Evolutionary conservation across 129 eudicot genomes (phyloP), one percentile per base, ranked within the genome.

Genomic region (Erigeron canadensis): DNA sequence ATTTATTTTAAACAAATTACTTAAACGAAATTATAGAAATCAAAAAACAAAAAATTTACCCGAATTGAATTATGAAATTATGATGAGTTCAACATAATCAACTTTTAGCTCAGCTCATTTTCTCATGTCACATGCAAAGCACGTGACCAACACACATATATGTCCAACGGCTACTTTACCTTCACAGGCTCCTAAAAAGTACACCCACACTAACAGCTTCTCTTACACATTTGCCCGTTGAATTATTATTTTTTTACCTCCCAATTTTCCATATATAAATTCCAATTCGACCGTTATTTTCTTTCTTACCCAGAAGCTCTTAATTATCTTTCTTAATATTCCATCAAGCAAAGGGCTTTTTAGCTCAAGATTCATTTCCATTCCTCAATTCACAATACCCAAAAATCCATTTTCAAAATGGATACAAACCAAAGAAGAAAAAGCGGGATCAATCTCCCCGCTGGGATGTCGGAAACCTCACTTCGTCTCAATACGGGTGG

Each of bases 361-460:
- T 48, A 28, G 5, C 40, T 58, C 57, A 47, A 40, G 42, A 57
- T 18, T 47, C 45, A 40, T 46, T 65, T 13, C 45, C 57, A 38
- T 41, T 53, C 19, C 45, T 34, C 42, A 4, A 28, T 19, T 39
- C 67, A 11, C 41, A 28, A 63, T 12, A 61, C 53, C 69, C 72
- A 54, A 47, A 53, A 34, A 60, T 39, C 3, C 4, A 17, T 6
- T 21, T 46, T 13, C 18, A 23, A 65, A 40, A 93, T 85, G 96
- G 95, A 89, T 17, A 46, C 84, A 15, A 75, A 82, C 69, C 90
- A 89, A 67, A 83, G 96, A 62, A 74, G 98, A 72, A 93, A 93
- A 63, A 87, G 96, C n/a, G 98, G 98, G 67, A 82, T 94, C 45
- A 94, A 87, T 37, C 97, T 94, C 74, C 99, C 99, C 4, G 74